These are phyloP conservation scores for Spathaspora sp. DNA, from an alignment of 805 yeast genomes.

Conservation along the genomic window DNA sequence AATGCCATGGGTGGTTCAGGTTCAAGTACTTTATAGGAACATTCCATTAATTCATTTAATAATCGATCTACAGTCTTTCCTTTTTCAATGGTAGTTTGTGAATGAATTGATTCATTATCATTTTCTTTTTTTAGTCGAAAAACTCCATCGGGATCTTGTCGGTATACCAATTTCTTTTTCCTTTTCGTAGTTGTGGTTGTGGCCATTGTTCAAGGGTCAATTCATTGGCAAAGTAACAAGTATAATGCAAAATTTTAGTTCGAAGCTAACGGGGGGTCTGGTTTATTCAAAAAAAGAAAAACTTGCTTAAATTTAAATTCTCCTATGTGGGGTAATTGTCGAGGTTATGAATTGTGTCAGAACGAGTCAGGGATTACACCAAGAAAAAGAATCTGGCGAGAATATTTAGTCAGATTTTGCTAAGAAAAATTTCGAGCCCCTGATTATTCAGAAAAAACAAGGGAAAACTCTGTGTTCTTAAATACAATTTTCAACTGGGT, in stretches of 20 bases:
- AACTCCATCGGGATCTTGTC: conserved; percentile 38
- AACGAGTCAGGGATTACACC: not conserved
- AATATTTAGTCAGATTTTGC: too few relatives aligned
- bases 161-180: conserved; percentile 29
- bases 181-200: conserved; percentile 13
- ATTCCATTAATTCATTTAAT: conserved; percentile 28
- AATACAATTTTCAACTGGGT: not conserved
- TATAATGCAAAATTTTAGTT: too few relatives aligned
- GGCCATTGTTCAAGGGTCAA: conserved; percentile 9
- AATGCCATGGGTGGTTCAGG: not conserved
- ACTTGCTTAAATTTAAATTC: too few relatives aligned
- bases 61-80: conserved; percentile 19
- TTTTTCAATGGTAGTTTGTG: conserved; percentile 7
- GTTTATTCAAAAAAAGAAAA: too few relatives aligned
- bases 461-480: not conserved
- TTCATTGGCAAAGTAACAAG: not conserved
- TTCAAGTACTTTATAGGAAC: conserved; percentile 23
- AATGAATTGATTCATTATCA: conserved; percentile 1
- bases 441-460: not conserved
- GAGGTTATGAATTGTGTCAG: not conserved
- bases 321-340: not conserved
- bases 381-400: not conserved
- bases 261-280: too few relatives aligned
- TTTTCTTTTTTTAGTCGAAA: conserved; percentile 27
- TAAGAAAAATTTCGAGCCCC: not conserved